These are phyloP conservation scores for Carex scoparia DNA, from an alignment of 176 grass and related monocot genomes.

Conservation along the genomic window DNA sequence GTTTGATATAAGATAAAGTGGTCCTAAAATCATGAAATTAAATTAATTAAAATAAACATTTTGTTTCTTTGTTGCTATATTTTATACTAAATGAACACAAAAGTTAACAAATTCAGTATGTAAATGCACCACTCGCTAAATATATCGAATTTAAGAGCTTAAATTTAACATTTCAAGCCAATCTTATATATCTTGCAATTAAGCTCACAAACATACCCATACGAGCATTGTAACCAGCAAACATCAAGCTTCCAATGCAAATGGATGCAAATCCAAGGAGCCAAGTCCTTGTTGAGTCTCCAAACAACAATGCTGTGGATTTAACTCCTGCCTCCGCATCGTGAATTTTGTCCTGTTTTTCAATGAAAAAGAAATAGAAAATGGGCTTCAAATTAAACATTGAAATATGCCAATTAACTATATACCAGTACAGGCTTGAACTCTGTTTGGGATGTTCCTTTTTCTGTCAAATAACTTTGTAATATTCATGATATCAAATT, in stretches of 20 bases:
- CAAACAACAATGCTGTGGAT: constrained; percentile 45
- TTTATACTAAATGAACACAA: no score
- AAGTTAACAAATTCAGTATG: no score
- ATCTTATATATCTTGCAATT: neutral
- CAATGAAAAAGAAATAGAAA: neutral
- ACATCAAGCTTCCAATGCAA: constrained; percentile 27
- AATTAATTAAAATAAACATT: no score
- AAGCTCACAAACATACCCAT: constrained; percentile 28
- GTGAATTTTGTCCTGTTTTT: constrained; percentile 33
- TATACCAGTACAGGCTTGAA: neutral
- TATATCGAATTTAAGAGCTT: no score
- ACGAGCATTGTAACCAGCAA: constrained; percentile 39
- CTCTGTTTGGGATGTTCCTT: neutral
- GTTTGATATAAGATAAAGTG: no score
- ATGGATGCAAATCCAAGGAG: constrained; percentile 35
- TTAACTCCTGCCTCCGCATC: constrained; percentile 42
- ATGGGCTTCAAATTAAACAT: neutral
- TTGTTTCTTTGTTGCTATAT: no score
- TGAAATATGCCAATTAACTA: neutral
- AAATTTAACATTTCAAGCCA: neutral
- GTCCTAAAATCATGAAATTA: no score
- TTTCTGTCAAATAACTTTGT: neutral
- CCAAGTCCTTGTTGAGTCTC: constrained; percentile 30
- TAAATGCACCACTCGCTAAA: no score
- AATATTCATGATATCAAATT: neutral